Base-by-base conservation (phyloP, 2,329 filamentous ascomycete genomes). In the Sporothrix pseudoabietina region DNA sequence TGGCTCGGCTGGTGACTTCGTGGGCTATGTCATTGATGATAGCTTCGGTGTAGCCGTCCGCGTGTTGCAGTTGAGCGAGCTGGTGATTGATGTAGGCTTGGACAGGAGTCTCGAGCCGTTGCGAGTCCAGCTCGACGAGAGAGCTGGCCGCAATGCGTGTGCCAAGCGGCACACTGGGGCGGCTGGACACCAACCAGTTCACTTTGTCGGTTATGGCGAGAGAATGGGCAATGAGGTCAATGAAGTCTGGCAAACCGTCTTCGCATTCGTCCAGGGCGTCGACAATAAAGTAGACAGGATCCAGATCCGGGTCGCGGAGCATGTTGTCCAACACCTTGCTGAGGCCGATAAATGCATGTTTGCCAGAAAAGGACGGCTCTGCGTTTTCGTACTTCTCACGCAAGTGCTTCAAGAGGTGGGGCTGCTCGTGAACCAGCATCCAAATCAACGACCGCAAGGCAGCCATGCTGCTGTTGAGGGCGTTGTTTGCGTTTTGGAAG, bases 341-440 rank as follows among this genome's bases (percentile, higher is more conserved):
- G 16, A 65, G 47, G 16, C 59, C 44, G 19, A 55, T 22, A 19
- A 73, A 73, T 3, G 72, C 66, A 30, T 66, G 41, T 2, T 41
- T 32, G 52, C 74, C 76, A 4, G 4, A 72, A 49, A 77, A 77
- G 19, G 69, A 35, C 19, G 54, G 54, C 39, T 41, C 19, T 3
- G 35, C 19, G 3, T 39, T 75, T 71, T 75, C 74, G 41, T 77
- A 74, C 44, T 77, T 77, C 59, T 74, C 61, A 4, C 69, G 75
- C n/a, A 77, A 49, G 59, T 77, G 75, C n/a, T 71, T 75, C 9
- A 76, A 73, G 26, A 77, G 75, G 52, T 49, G 39, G 32, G 75
- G 76, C 68, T 77, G 75, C 72, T 77, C 75, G 41, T 75, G 44
- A 74, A 77, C 71, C 9, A 77, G 74, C 66, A 77, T 70, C 76